Base-by-base conservation (phyloP, 2,329 filamentous ascomycete genomes). In the Fusarium haematococcum region DNA sequence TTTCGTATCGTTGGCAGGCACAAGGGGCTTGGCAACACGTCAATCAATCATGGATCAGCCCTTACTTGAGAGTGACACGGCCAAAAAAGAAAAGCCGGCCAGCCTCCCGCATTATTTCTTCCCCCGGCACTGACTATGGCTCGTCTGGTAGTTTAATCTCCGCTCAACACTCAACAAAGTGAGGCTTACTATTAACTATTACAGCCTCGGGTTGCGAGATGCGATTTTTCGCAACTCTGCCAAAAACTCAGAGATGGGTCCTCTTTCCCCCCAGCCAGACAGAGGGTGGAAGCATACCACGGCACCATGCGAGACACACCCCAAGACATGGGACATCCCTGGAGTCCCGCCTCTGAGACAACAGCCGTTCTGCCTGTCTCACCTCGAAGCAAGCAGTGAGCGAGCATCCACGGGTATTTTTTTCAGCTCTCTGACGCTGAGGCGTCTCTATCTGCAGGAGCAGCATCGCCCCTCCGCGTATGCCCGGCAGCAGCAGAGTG, bases 261-360 rank as follows among this genome's bases (percentile, higher is more conserved):
- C 45, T n/a, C 9, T 27, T 11, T 11, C 10, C 45, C 45, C 45
- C 45, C 45, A 30, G 48, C 30, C 48, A n/a, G 7, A 23, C 41
- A 45, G 41, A 20, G 45, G 45, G 41, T 20, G 41, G 25, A 50
- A 30, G 45, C 48, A 52, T 52, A 50, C 65, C 68, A 68, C 67
- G 39, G 60, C 37, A 62, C 61, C 50, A 75, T 72, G 71, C 75
- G 68, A 70, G 68, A 74, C 75, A 76, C 64, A 65, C 33, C 54
- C n/a, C 27, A 58, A 32, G 45, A 63, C 62, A 75, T 70, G 73
- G 67, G 32, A 64, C 45, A 70, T 48, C 66, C 65, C 68, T 62
- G 65, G 33, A 63, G 9, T 20, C 63, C 52, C 23, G 18, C 30
- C 25, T 48, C 27, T 39, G 61, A 64, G 37, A 57, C 45, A 56